A percentile compares a stretch with the other conserved stretches of the same genome.
These are phyloP conservation scores for Oidiodendron maius DNA, from an alignment of 495 filamentous ascomycete genomes.

Conservation along the genomic window DNA sequence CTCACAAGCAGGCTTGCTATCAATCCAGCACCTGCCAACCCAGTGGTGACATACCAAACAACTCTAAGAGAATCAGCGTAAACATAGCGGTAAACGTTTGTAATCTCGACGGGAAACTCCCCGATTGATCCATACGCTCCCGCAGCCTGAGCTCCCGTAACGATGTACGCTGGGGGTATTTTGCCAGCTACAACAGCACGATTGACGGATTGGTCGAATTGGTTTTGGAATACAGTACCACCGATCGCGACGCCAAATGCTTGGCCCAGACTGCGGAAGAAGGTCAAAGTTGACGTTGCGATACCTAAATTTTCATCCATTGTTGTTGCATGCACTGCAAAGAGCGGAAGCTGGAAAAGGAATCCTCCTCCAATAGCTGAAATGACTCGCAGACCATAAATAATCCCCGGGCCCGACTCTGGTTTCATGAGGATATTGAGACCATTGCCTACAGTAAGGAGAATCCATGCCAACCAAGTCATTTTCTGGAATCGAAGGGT, in stretches of 20 bases:
- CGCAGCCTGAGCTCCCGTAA: slow-evolving; percentile 43
- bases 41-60: slow-evolving; percentile 46
- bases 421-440: slow-evolving; percentile 42
- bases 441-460: slow-evolving; percentile 38
- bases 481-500: slow-evolving; percentile 41
- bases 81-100: slow-evolving; percentile 25
- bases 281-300: slow-evolving; percentile 49
- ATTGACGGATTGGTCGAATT: slow-evolving; percentile 37
- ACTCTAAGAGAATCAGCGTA: slow-evolving; percentile 50
- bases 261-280: slow-evolving; percentile 52
- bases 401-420: slow-evolving; percentile 34
- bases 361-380: slow-evolving; percentile 48
- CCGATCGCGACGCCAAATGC: slow-evolving; percentile 44
- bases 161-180: slow-evolving; percentile 21
- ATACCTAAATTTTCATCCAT: slow-evolving; percentile 42
- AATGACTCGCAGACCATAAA: slow-evolving; percentile 45
- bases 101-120: slow-evolving; percentile 38
- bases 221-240: slow-evolving; percentile 53
- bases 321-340: slow-evolving; percentile 37
- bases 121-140: slow-evolving; percentile 52
- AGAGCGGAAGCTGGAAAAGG: slow-evolving; percentile 41
- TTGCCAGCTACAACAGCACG: slow-evolving; percentile 23
- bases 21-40: slow-evolving; percentile 6
- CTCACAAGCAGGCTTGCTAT: slow-evolving; percentile 4
- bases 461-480: slow-evolving; percentile 47